Conservation (phyloP, 306 rosid genomes). For the Potentilla sterilis region DNA sequence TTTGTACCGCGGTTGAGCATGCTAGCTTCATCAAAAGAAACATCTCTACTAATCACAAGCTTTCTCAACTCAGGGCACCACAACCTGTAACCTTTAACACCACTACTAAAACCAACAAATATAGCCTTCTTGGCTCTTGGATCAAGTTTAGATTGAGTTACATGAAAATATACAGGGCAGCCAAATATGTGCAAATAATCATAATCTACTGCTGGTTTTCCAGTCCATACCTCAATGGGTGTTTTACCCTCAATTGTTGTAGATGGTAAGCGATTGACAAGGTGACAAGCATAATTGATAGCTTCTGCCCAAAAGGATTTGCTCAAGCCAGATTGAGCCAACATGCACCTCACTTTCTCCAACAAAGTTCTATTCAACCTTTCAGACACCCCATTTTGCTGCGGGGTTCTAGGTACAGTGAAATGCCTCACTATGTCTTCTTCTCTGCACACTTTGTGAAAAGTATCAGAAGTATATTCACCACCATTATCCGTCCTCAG, state of each 20-base stretch:
- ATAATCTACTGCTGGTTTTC: too few relatives aligned
- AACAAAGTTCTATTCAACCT: background rate
- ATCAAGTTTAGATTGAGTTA: too few relatives aligned
- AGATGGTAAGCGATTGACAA: too few relatives aligned
- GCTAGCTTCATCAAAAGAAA: background rate
- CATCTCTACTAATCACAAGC: background rate
- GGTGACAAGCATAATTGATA: too few relatives aligned
- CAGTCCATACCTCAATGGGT: too few relatives aligned
- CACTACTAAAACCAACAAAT: background rate
- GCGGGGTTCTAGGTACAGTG: background rate
- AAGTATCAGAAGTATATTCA: background rate
- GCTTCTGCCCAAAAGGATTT: too few relatives aligned
- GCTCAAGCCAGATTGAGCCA: background rate
- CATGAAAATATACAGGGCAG: too few relatives aligned
- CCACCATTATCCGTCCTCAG: background rate
- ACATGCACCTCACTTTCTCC: background rate
- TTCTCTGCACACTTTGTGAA: background rate
- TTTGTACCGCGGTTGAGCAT: background rate
- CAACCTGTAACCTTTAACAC: background rate
- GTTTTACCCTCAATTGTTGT: too few relatives aligned
- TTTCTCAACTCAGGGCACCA: background rate
- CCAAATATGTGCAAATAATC: too few relatives aligned
- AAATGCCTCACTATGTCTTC: background rate
- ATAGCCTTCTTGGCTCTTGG: too few relatives aligned
- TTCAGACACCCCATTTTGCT: constrained; percentile 2